These are phyloP conservation scores for Umbelopsis ramanniana DNA, from an alignment of 192 early-diverging fungal genomes.

Conservation along the genomic window DNA sequence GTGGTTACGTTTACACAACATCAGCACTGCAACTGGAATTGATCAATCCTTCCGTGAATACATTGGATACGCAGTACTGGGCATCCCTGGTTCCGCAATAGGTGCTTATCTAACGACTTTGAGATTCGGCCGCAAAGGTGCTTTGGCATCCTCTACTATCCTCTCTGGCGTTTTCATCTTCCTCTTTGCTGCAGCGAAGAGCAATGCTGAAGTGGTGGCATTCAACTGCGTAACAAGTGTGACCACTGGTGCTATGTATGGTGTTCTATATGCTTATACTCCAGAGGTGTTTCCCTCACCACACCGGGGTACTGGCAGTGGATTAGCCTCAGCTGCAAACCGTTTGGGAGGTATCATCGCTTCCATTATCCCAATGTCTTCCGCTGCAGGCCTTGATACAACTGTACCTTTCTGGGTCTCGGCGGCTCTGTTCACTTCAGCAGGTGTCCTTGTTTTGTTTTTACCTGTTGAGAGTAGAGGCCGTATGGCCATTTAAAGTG, in stretches of 20 bases:
- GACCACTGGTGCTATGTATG: slow-evolving; percentile 71
- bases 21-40: not conserved
- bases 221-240: slow-evolving; percentile 20
- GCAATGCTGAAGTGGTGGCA: not conserved
- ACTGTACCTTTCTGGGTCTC: slow-evolving; percentile 67
- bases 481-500: not conserved
- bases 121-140: slow-evolving; percentile 10
- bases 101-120: slow-evolving; percentile 2
- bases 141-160: not conserved
- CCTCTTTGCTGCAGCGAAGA: slow-evolving; percentile 3
- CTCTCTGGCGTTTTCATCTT: slow-evolving; percentile 14
- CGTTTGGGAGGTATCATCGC: slow-evolving; percentile 73
- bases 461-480: slow-evolving; percentile 74
- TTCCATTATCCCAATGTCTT: slow-evolving; percentile 60
- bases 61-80: slow-evolving; percentile 12
- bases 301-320: slow-evolving; percentile 74
- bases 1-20: slow-evolving; percentile 1
- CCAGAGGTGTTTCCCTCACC: slow-evolving; percentile 79
- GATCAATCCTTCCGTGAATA: slow-evolving; percentile 5
- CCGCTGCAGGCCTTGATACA: slow-evolving; percentile 54
- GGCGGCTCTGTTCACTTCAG: slow-evolving; percentile 53
- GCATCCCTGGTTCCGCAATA: slow-evolving; percentile 21
- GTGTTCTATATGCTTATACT: slow-evolving; percentile 80
- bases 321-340: slow-evolving; percentile 71
- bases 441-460: slow-evolving; percentile 61